Base-by-base conservation (phyloP, 2,329 filamentous ascomycete genomes). In the Metarhizium album region DNA sequence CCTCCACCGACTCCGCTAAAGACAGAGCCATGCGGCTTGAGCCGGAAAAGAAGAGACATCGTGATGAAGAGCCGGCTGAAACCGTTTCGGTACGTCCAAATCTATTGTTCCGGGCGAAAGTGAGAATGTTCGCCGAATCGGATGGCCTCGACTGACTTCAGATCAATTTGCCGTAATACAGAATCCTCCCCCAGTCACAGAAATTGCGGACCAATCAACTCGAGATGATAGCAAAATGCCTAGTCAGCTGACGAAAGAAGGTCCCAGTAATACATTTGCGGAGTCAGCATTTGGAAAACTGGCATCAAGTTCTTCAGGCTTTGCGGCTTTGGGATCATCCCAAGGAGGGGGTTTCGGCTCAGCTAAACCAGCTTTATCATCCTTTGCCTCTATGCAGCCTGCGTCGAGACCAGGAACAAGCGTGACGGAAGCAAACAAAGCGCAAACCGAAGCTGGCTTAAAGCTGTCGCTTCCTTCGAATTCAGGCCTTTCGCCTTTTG, bases 231-330 rank as follows among this genome's bases (percentile, higher is more conserved):
- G n/a, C 23, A 45, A 29, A 33, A 20, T 22, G 23, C 9, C 23
- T 51, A 38, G 14, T n/a, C 47, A 51, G 24, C 11, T 29, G 11
- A n/a, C 33, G 29, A 53, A 56, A 35, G 62, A 64, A 48, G 76
- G 79, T 18, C 80, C 84, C 6, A 54, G 73, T 13, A 78, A 78
- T 9, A 79, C 83, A 5, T 90, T 90, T 64, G 80, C 80, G 22
- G 74, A 74, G 46, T 90, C 86, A 3, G 79, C 77, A 18, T 82
- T 90, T 60, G 79, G 83, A 48, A 80, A 83, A 48, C 78, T 88
- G 50, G 75, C 83, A 7, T 70, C 76, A 23, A 76, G 79, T 4
- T 70, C 76, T 24, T 88, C 84, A 3, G 82, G 82, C 0, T 87
- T 87, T 61, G 80, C 80, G 38, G 64, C 72, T 18, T 61, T 84